Evolutionary conservation across 1,284 basidiomycete species (phyloP).

Genomic region (Austropuccinia psidii): DNA sequence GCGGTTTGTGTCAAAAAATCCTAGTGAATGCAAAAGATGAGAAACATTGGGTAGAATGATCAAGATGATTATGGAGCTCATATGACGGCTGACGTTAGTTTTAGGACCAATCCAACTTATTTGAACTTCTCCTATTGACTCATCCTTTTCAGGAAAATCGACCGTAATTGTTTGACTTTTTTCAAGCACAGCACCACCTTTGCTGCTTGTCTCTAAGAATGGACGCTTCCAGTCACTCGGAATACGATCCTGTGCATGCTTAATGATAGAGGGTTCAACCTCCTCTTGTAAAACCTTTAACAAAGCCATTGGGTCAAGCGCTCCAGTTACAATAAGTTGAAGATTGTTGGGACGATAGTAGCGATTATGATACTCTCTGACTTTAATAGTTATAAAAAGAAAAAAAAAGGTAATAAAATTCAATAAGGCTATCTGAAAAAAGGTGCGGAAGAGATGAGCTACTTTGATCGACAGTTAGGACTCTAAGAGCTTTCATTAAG

Average conservation of each 20-base stretch:
- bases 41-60: not conserved
- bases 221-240: slow-evolving; percentile 83
- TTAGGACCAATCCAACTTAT: slow-evolving; percentile 71
- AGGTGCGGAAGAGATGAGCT: not conserved
- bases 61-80: not conserved
- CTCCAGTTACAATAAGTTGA: slow-evolving; percentile 71
- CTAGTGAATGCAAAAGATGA: not conserved
- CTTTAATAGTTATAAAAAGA: slow-evolving; percentile 50
- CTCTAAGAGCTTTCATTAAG: slow-evolving; percentile 80
- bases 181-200: slow-evolving; percentile 57
- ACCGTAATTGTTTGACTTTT: slow-evolving; percentile 59
- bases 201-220: slow-evolving; percentile 79
- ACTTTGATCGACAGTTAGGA: slow-evolving; percentile 85
- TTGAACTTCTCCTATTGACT: slow-evolving; percentile 80
- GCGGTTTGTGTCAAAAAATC: slow-evolving; percentile 29
- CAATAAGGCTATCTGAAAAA: not conserved
- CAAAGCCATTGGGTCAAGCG: slow-evolving; percentile 51
- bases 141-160: slow-evolving; percentile 97
- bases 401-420: not conserved
- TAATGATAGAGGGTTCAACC: slow-evolving; percentile 70
- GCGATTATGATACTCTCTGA: slow-evolving; percentile 77
- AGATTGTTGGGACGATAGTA: slow-evolving; percentile 96
- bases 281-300: slow-evolving; percentile 69
- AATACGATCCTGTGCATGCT: slow-evolving; percentile 63
- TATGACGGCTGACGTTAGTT: slow-evolving; percentile 61